Percentiles rank a stretch among this genome's conserved stretches.
phyloP scores from a whole-genome alignment of 1,139 yeast genomes.

The Kodamaea alishanica region DNA sequence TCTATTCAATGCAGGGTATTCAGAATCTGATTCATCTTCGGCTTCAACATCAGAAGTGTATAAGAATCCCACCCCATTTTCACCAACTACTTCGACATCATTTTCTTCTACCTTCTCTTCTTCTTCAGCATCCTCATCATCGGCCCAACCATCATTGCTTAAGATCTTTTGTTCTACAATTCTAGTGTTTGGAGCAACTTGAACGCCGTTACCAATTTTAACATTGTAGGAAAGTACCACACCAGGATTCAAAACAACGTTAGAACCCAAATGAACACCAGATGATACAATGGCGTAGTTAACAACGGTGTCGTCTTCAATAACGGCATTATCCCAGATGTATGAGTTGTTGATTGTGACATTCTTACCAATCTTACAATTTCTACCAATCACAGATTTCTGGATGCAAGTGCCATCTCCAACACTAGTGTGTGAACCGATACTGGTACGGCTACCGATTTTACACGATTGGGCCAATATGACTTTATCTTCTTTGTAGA shows the following conservation, averaged over 20 bases:
- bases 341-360: slow-evolving; percentile 70
- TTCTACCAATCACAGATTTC: slow-evolving; percentile 77
- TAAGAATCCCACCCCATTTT: slow-evolving; percentile 55
- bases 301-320: slow-evolving; percentile 62
- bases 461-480: slow-evolving; percentile 90
- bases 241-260: slow-evolving; percentile 56
- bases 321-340: slow-evolving; percentile 77
- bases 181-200: slow-evolving; percentile 48
- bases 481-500: slow-evolving; percentile 80
- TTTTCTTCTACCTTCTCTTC: slow-evolving; percentile 23
- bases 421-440: slow-evolving; percentile 70
- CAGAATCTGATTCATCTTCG: slow-evolving; percentile 40
- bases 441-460: slow-evolving; percentile 69
- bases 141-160: slow-evolving; percentile 22
- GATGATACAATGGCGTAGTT: slow-evolving; percentile 68
- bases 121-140: slow-evolving; percentile 23
- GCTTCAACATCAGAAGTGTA: slow-evolving; percentile 48
- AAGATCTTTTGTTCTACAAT: slow-evolving; percentile 48
- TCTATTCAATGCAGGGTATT: slow-evolving; percentile 20
- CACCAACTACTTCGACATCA: slow-evolving; percentile 50
- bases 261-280: slow-evolving; percentile 50
- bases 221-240: slow-evolving; percentile 80
- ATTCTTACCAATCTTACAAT: slow-evolving; percentile 78
- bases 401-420: slow-evolving; percentile 54
- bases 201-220: slow-evolving; percentile 50